These are phyloP conservation scores for Naganishia friedmannii DNA, from an alignment of 768 basidiomycete genomes.

Conservation along the genomic window DNA sequence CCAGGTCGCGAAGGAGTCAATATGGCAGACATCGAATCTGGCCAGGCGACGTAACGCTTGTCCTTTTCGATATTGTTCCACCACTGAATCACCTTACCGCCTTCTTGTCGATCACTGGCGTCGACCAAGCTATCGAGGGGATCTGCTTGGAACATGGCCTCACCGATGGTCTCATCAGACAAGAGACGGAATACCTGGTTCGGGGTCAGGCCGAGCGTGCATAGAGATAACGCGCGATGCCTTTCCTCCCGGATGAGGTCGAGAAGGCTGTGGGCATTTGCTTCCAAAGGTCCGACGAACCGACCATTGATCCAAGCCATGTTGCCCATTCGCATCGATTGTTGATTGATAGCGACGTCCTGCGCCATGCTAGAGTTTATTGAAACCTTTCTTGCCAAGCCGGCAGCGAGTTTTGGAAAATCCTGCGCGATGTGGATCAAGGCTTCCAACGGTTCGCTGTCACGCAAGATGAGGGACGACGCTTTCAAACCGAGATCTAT, in stretches of 20 bases:
- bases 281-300: constrained; percentile 61
- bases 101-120: constrained; percentile 80
- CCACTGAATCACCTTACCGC: constrained; percentile 70
- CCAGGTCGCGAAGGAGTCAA: constrained; percentile 77
- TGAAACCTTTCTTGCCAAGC: constrained; percentile 66
- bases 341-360: constrained; percentile 63
- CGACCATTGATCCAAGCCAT: constrained; percentile 80
- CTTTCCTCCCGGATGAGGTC: constrained; percentile 73
- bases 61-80: constrained; percentile 92
- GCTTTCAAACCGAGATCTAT: constrained; percentile 66
- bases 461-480: constrained; percentile 68
- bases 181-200: constrained; percentile 70
- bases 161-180: constrained; percentile 62
- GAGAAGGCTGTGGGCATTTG: constrained; percentile 71
- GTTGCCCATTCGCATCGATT: constrained; percentile 56
- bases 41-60: constrained; percentile 51
- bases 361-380: constrained; percentile 58
- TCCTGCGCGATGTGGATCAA: constrained; percentile 74
- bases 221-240: constrained; percentile 61
- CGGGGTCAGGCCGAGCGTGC: constrained; percentile 63
- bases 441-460: constrained; percentile 59
- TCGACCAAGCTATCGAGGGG: constrained; percentile 77
- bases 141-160: constrained; percentile 57
- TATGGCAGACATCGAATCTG: constrained; percentile 49
- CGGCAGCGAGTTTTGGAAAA: constrained; percentile 79